Base-by-base conservation (phyloP, 805 yeast species). In the Candida tallmaniae region DNA sequence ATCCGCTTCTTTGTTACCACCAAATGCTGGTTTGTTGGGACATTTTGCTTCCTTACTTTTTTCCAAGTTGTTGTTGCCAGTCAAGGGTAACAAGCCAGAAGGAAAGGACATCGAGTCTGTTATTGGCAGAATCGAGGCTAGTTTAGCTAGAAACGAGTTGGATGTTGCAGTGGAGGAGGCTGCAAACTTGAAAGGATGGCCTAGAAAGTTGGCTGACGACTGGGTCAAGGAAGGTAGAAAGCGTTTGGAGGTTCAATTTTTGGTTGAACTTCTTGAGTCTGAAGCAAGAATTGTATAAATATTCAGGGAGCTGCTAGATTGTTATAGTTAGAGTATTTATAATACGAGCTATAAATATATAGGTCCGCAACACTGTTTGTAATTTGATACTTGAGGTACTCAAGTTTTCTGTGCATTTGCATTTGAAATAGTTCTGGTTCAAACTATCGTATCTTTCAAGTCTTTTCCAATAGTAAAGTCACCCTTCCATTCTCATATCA, bases 21-120 rank as follows among this genome's bases (percentile, higher is more conserved):
- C 94, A 48, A 85, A 90, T 52, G 95, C 98, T 17, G 98, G 98
- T 52, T 74, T 93, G 35, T 74, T 90, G 48, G 97, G 96, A 20
- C 96, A 93, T 60, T 58, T 88, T 27, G 74, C 94, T 5, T 89
- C 97, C 12, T 69, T 73, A 45, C 36, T 87, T 6, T 83, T 89
- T 54, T 82, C 95, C 23, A 76, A 74, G 48, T 70, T 89, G 41
- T 71, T 90, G 50, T 72, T 86, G 50, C 70, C 83, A 19, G 93
- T 88, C 56, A 68, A 74, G 41, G 97, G 97, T 29, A 63, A 76
- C 38, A 64, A 62, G 49, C 88, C 94, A 11, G 52, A 59, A 28
- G 95, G 95, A 28, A 78, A 76, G 47, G 97, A 93, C 52, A 78
- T 89, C 37, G 97, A 90, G 65, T 76, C 88, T 36, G 82, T 89